Base-by-base conservation (phyloP, 345 rosid genomes). In the Camelina sativa region DNA sequence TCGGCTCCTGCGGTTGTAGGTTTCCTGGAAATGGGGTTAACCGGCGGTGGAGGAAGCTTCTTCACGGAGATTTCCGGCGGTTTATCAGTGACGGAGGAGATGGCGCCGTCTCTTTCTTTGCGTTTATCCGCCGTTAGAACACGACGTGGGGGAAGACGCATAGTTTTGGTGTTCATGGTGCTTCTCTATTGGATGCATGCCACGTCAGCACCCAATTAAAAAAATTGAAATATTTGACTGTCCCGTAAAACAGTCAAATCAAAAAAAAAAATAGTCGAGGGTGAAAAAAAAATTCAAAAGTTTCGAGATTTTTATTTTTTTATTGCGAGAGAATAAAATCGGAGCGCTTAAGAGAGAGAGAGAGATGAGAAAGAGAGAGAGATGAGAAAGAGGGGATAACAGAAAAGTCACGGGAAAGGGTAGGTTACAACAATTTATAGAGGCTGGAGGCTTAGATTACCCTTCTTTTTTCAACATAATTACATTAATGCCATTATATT, bases 131-230 rank as follows among this genome's bases (percentile, higher is more conserved):
- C 73, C 79, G 91, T 85, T 77, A 84, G 56, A 65, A 84, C 84
- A 44, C 95, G 96, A 57, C 93, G 89, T 64, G 97, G 86, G 41
- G 91, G 92, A 16, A 88, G 86, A 73, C 98, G 97, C 98, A 93
- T 93, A 85, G 89, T 83, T 83, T 86, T 82, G 89, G 91, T 85
- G 72, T 80, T 85, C 88, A 83, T 88, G 50, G 47, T 57, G 47
- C 13, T 40, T 69, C 52, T 69, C 40, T 62, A 41, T 71, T 57
- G 30, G 69, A 73, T 81, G 83, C 88, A 83, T 86, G 90, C 96
- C 98, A 93, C 94, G 94, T 88, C 80, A 80, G 66, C 80, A 57
- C 62, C 62, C 32, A 65, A 41, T 46, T 37, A 8, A 11, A 2
- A 55, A 54, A 10, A 17, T 15, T 6, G 8, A 37, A 52, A 62